phyloP scores from a whole-genome alignment of 116 monocot species.

The Papilionanthe hybrid region DNA sequence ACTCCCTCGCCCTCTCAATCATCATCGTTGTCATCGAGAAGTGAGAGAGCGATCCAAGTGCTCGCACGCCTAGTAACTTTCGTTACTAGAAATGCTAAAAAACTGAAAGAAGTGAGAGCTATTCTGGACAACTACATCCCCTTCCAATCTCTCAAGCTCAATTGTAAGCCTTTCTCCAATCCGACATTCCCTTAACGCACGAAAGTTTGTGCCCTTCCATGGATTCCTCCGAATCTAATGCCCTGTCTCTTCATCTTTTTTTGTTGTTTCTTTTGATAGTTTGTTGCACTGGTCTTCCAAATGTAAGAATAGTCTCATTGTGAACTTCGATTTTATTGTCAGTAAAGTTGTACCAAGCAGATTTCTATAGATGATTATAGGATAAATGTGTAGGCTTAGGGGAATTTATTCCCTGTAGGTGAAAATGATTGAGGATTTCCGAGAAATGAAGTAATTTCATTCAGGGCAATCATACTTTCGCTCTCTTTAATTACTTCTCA shows the following conservation, averaged over 20 bases:
- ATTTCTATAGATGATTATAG: no score
- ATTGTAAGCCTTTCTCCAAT: conserved; percentile 33
- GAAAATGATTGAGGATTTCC: background rate
- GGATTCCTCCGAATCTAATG: background rate
- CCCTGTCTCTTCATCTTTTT: background rate
- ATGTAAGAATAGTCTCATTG: background rate
- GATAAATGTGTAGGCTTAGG: no score
- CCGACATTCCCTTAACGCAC: background rate
- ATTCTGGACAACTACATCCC: conserved; percentile 88
- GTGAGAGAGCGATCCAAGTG: conserved; percentile 16
- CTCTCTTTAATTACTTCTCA: no score
- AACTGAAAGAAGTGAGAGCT: conserved; percentile 87
- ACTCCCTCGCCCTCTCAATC: background rate
- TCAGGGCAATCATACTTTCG: no score
- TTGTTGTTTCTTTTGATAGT: background rate
- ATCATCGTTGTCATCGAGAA: background rate
- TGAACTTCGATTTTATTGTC: background rate
- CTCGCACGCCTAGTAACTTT: conserved; percentile 73
- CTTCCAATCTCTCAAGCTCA: conserved; percentile 85
- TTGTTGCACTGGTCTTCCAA: background rate
- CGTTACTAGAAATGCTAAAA: conserved; percentile 94
- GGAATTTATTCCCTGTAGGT: background rate
- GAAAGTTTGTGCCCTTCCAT: background rate
- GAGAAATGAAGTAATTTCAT: background rate
- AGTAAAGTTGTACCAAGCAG: no score